These are phyloP conservation scores for Ustilago loliicola DNA, from an alignment of 1,284 basidiomycete genomes.

Conservation along the genomic window DNA sequence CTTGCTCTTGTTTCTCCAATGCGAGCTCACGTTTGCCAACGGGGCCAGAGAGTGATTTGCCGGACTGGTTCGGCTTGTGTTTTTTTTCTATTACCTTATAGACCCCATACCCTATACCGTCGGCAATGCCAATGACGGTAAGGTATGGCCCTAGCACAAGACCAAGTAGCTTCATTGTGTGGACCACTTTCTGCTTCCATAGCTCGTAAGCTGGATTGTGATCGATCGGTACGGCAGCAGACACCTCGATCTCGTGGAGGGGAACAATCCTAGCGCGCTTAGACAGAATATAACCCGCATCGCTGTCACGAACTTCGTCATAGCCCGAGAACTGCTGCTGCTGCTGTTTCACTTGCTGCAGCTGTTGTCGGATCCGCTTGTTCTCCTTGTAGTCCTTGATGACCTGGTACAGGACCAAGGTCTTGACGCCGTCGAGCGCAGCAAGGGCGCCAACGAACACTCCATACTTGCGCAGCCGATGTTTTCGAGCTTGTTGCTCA, in stretches of 20 bases:
- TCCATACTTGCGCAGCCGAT: slow-evolving; percentile 8
- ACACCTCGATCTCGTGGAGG: not conserved
- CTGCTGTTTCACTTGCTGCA: not conserved
- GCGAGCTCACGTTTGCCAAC: no score
- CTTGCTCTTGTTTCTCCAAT: no score
- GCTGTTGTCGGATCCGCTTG: not conserved
- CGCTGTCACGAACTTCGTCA: not conserved
- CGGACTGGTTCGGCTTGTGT: no score
- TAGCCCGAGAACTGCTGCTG: not conserved
- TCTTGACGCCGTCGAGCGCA: not conserved
- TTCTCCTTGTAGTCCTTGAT: slow-evolving; percentile 7
- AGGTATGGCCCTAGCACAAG: not conserved
- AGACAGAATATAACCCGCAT: not conserved
- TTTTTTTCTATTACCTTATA: no score
- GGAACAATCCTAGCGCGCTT: slow-evolving; percentile 12
- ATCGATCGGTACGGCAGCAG: not conserved
- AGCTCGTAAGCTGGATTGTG: not conserved
- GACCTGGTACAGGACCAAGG: not conserved
- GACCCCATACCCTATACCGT: not conserved
- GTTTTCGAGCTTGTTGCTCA: slow-evolving; percentile 8
- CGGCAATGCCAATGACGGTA: not conserved
- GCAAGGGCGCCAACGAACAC: not conserved
- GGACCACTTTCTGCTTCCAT: not conserved
- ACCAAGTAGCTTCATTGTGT: not conserved
- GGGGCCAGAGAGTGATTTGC: no score